A percentile compares a stretch with the other conserved stretches of the same genome.
Conservation (phyloP, 208 protist genomes). For the Leptomonas pyrrhocoris region DNA sequence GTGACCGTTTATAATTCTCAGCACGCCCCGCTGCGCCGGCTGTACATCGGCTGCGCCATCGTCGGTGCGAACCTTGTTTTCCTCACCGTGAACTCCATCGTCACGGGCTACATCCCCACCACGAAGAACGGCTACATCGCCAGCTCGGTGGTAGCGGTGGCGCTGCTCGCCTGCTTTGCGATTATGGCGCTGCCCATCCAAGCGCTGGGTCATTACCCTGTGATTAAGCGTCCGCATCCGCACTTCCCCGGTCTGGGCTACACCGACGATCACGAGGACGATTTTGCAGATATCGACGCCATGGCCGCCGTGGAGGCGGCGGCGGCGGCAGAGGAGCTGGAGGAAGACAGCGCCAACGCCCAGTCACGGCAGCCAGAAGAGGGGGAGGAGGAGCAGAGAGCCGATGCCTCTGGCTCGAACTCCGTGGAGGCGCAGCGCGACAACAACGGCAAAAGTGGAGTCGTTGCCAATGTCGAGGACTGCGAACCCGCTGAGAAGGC, state of each 20-base stretch:
- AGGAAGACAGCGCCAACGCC: background rate
- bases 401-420: background rate
- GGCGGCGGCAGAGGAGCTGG: background rate
- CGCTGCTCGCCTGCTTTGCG: constrained; percentile 55
- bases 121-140: constrained; percentile 39
- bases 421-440: background rate
- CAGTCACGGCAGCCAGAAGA: background rate
- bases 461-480: constrained; percentile 6
- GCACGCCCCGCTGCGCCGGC: constrained; percentile 41
- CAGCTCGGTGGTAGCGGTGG: constrained; percentile 48
- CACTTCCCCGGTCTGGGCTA: constrained; percentile 48
- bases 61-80: constrained; percentile 53
- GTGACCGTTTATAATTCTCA: constrained; percentile 57
- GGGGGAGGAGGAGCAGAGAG: constrained; percentile 6
- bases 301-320: constrained; percentile 11
- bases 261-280: constrained; percentile 23
- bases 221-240: constrained; percentile 41
- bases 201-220: constrained; percentile 61
- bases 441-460: background rate
- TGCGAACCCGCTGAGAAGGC: constrained; percentile 1
- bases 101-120: constrained; percentile 49
- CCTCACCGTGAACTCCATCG: constrained; percentile 55
- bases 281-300: constrained; percentile 15
- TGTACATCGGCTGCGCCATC: constrained; percentile 58
- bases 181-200: constrained; percentile 73